Evolutionary conservation across 1,284 basidiomycete genomes (phyloP).

Genomic region (Ustilago nuda): DNA sequence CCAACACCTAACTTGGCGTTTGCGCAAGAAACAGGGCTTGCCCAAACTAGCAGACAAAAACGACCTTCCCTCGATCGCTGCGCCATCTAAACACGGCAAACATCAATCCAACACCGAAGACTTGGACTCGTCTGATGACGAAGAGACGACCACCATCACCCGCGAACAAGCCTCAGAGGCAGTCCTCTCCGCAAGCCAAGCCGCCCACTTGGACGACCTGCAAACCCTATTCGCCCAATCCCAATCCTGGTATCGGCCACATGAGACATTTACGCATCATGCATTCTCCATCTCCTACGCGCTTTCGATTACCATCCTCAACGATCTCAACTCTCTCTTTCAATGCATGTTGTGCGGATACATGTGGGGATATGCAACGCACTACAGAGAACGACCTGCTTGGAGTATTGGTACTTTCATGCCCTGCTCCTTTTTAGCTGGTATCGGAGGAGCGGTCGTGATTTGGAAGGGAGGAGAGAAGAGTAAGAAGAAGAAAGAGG

Average conservation of each 20-base stretch:
- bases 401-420: slow-evolving; percentile 77
- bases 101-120: neutral
- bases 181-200: slow-evolving; percentile 36
- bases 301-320: slow-evolving; percentile 72
- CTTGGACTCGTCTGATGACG: slow-evolving; percentile 7
- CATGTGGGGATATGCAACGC: slow-evolving; percentile 69
- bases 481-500: slow-evolving; percentile 81
- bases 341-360: slow-evolving; percentile 71
- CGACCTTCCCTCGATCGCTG: slow-evolving; percentile 71
- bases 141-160: neutral
- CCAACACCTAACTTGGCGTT: slow-evolving; percentile 38
- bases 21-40: slow-evolving; percentile 37
- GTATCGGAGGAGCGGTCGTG: slow-evolving; percentile 79
- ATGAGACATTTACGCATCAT: slow-evolving; percentile 83
- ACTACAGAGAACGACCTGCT: slow-evolving; percentile 69
- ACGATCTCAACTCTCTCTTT: slow-evolving; percentile 84
- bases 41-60: slow-evolving; percentile 42
- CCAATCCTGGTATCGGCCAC: slow-evolving; percentile 80
- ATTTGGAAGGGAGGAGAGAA: slow-evolving; percentile 82
- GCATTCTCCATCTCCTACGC: slow-evolving; percentile 76
- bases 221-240: slow-evolving; percentile 43
- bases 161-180: slow-evolving; percentile 14
- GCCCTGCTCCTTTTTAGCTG: slow-evolving; percentile 80
- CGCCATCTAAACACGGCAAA: slow-evolving; percentile 70
- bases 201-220: slow-evolving; percentile 24